A percentile compares a stretch with the other conserved stretches of the same genome.
Evolutionary conservation across 441 rosid species (phyloP).

Genomic region (Gossypium laxum): DNA sequence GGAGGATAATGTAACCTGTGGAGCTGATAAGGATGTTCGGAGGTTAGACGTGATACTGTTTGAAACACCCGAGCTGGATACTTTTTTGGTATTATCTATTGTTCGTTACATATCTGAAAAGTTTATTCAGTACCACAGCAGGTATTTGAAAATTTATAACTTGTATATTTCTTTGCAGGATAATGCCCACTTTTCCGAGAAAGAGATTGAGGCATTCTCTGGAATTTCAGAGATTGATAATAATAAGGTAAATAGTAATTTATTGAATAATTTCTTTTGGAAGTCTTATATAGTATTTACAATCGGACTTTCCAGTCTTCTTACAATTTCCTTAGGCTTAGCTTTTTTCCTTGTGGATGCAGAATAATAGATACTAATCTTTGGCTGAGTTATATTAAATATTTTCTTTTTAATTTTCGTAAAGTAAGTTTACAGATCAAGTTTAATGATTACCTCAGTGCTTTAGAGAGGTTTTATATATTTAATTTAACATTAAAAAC

Average conservation of each 20-base stretch:
- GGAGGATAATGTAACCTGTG: slow-evolving; percentile 27
- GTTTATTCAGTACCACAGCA: background rate
- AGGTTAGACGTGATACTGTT: slow-evolving; percentile 31
- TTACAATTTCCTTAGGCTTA: background rate
- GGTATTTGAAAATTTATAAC: background rate
- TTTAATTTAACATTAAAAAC: background rate
- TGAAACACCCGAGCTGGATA: slow-evolving; percentile 55
- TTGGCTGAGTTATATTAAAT: background rate
- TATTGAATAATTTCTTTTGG: background rate
- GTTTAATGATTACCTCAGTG: background rate
- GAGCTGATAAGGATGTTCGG: slow-evolving; percentile 23
- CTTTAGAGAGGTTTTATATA: background rate
- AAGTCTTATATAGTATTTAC: background rate
- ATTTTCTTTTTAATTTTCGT: background rate
- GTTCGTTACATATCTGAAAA: background rate
- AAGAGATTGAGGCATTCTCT: slow-evolving; percentile 30
- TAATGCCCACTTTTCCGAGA: slow-evolving; percentile 21
- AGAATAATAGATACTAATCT: background rate
- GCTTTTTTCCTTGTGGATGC: background rate
- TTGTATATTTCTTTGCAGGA: slow-evolving; percentile 35
- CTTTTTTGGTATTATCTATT: slow-evolving; percentile 36
- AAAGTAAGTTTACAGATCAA: background rate
- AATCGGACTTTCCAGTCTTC: slow-evolving; percentile 7
- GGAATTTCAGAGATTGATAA: slow-evolving; percentile 34
- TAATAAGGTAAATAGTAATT: slow-evolving; percentile 30